phyloP scores from a whole-genome alignment of 2,329 filamentous ascomycete species.

The Colletotrichum abscissum region DNA sequence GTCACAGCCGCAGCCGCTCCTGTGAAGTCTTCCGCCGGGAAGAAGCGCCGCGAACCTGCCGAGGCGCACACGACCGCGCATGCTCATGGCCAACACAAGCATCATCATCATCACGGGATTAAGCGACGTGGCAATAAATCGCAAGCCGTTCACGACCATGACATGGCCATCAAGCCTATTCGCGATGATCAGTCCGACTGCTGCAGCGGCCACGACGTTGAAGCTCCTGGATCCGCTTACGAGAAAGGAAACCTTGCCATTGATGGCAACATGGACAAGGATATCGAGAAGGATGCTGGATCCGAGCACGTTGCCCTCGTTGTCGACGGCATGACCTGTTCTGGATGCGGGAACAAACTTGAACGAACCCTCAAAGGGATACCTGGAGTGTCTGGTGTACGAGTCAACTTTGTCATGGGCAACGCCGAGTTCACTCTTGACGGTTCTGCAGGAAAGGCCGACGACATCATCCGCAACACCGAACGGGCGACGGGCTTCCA shows the following conservation, averaged over 20 bases:
- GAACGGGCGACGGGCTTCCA: slow-evolving; percentile 45
- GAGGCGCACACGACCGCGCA: slow-evolving; percentile 27
- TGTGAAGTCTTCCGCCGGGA: neutral
- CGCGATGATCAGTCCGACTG: slow-evolving; percentile 20
- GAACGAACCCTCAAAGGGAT: slow-evolving; percentile 41
- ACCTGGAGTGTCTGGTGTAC: slow-evolving; percentile 44
- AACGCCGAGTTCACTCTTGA: slow-evolving; percentile 48
- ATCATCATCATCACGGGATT: slow-evolving; percentile 36
- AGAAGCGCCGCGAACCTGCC: neutral
- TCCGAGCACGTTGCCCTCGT: slow-evolving; percentile 42
- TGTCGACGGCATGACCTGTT: slow-evolving; percentile 51
- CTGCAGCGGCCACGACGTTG: slow-evolving; percentile 18
- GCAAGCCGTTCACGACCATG: slow-evolving; percentile 8
- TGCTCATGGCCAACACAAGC: slow-evolving; percentile 35
- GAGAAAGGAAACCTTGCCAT: neutral
- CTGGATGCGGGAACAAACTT: slow-evolving; percentile 49
- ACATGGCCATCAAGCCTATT: slow-evolving; percentile 19
- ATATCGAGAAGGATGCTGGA: slow-evolving; percentile 41
- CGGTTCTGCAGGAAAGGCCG: slow-evolving; percentile 37
- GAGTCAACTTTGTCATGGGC: slow-evolving; percentile 52
- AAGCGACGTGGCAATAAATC: slow-evolving; percentile 38
- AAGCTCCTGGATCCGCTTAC: neutral
- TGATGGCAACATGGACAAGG: slow-evolving; percentile 11
- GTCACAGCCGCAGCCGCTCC: slow-evolving; percentile 9
- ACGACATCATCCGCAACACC: slow-evolving; percentile 42